Evolutionary conservation across 768 basidiomycete genomes (phyloP).

Genomic region (Agaricus sinodeliciosus): DNA sequence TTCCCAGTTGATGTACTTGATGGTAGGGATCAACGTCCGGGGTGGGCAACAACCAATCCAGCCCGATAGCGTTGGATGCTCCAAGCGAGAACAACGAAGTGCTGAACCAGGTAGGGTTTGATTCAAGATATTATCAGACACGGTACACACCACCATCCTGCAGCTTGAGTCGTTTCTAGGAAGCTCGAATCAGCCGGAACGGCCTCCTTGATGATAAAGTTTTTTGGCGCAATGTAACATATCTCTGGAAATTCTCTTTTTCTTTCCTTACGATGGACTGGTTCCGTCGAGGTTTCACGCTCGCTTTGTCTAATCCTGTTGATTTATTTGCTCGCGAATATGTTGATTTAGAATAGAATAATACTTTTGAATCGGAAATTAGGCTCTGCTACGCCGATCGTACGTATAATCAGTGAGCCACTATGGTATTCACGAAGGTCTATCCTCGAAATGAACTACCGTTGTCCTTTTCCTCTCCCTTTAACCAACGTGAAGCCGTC

Average conservation of each 20-base stretch:
- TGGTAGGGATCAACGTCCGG: neutral
- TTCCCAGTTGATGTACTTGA: neutral
- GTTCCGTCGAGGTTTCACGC: neutral
- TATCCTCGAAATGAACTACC: constrained; percentile 1
- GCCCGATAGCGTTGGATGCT: neutral
- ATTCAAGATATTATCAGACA: neutral
- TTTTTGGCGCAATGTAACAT: no score
- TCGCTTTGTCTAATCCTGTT: neutral
- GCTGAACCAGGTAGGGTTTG: constrained; percentile 5
- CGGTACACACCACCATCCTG: neutral
- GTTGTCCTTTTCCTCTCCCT: constrained; percentile 48
- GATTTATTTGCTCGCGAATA: neutral
- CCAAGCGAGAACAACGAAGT: constrained; percentile 2
- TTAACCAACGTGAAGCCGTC: constrained; percentile 88
- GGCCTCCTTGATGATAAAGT: constrained; percentile 1
- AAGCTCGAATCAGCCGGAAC: constrained; percentile 4
- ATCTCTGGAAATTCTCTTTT: neutral
- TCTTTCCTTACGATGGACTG: neutral
- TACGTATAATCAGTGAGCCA: no score
- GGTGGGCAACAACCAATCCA: constrained; percentile 3
- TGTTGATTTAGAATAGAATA: no score
- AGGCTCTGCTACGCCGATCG: neutral
- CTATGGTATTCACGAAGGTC: neutral
- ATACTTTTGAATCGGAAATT: no score
- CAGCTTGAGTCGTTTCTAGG: constrained; percentile 6